Conservation (phyloP, 768 basidiomycete species). For the Suillus subalutaceus region DNA sequence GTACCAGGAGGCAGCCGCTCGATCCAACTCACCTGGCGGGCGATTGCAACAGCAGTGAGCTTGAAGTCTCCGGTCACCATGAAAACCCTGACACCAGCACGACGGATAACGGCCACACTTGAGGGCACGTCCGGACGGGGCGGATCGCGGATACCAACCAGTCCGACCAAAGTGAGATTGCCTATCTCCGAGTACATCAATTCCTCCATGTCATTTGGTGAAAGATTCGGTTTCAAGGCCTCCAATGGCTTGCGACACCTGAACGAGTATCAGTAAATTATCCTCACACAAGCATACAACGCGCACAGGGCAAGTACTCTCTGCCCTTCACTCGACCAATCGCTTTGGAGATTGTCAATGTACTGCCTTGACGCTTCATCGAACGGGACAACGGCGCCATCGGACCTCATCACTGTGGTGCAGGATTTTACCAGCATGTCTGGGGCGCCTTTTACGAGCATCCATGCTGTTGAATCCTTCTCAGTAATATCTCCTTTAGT, state of each 20-base stretch:
- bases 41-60: conserved; percentile 55
- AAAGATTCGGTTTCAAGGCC: conserved; percentile 28
- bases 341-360: conserved; percentile 35
- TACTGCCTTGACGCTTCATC: conserved; percentile 23
- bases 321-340: conserved; percentile 52
- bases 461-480: conserved; percentile 25
- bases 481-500: conserved; percentile 14
- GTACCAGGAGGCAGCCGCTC: not conserved
- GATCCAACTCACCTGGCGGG: conserved; percentile 41
- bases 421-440: conserved; percentile 52
- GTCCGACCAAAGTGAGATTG: conserved; percentile 49
- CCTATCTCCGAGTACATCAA: conserved; percentile 40
- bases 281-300: not conserved
- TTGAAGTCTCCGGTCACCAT: conserved; percentile 64
- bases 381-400: conserved; percentile 38
- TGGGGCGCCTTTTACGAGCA: conserved; percentile 63
- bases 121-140: conserved; percentile 52
- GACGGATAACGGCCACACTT: conserved; percentile 48
- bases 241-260: conserved; percentile 36
- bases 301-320: conserved; percentile 52
- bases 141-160: conserved; percentile 59
- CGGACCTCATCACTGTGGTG: conserved; percentile 32
- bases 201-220: conserved; percentile 37
- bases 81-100: conserved; percentile 55
- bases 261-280: conserved; percentile 7